Conservation (phyloP, 1,139 yeast species). For the Blastobotrys indianensis region DNA sequence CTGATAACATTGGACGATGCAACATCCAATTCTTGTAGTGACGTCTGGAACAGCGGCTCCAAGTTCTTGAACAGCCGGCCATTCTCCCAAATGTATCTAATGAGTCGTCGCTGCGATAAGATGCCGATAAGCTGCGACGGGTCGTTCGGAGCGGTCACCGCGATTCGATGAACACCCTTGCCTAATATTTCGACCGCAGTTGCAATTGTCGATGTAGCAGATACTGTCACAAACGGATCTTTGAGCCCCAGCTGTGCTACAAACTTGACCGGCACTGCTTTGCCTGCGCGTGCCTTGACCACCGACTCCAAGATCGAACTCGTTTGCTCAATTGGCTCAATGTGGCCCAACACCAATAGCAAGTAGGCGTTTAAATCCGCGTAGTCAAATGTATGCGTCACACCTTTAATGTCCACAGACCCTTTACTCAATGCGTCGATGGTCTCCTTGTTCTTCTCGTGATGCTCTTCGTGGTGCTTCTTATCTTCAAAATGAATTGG, state of each 20-base stretch:
- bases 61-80: slow-evolving; percentile 78
- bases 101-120: slow-evolving; percentile 79
- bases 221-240: slow-evolving; percentile 75
- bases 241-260: slow-evolving; percentile 76
- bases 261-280: slow-evolving; percentile 66
- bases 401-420: slow-evolving; percentile 43
- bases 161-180: slow-evolving; percentile 87
- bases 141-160: slow-evolving; percentile 54
- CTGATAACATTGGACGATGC: slow-evolving; percentile 70
- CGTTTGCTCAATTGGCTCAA: slow-evolving; percentile 30
- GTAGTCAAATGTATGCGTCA: slow-evolving; percentile 66
- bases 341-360: slow-evolving; percentile 63
- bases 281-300: slow-evolving; percentile 34
- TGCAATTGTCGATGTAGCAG: slow-evolving; percentile 60
- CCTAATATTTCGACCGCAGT: slow-evolving; percentile 82
- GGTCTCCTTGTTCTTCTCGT: background rate
- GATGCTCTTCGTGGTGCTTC: slow-evolving; percentile 14
- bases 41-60: slow-evolving; percentile 63
- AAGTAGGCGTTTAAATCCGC: slow-evolving; percentile 84
- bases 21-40: slow-evolving; percentile 60
- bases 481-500: slow-evolving; percentile 53
- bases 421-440: slow-evolving; percentile 36
- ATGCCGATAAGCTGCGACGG: slow-evolving; percentile 50
- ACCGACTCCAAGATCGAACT: slow-evolving; percentile 28
- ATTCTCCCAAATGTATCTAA: slow-evolving; percentile 83